Evolutionary conservation across 2,329 filamentous ascomycete species (phyloP), one percentile per base, ranked within the genome.

Genomic region (Paecilomyces variotii): DNA sequence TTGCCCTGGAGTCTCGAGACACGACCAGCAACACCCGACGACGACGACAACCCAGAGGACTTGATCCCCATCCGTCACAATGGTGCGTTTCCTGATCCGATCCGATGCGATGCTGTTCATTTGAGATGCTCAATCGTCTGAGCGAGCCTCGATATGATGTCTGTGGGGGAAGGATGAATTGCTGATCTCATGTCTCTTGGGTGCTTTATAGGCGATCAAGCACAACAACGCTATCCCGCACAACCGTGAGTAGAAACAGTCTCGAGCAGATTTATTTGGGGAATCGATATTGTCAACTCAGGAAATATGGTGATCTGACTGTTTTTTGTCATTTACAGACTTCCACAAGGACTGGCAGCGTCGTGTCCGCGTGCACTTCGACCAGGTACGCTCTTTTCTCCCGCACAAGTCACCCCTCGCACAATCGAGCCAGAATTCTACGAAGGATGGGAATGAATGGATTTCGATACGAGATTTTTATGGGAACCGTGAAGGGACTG

Each of bases 341-440:
- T 96, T 96, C 90, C 92, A 91, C 84, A 97, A 96, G 91, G 92
- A 99, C 86, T 99, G 94, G 94, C 92, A 97, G 83, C 90, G 91
- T 84, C 90, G 92, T 83, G 94, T 99, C 78, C 90, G 91, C 83
- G 90, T 90, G 82, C 94, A 99, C 87, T 99, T 99, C 84, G 91
- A 99, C 86, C 94, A 97, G 91, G 93, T 96, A 93, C 80, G 80
- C 78, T 78, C 73, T 79, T 76, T 73, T 57, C 19, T 59, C 19
- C 19, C 19, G 19, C 19, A 19, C 53, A 51, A 57, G 30, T 58
- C 10, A 25, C n/a, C 57, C 3, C 52, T 35, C 26, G 11, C 12
- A 54, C 30, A 54, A 32, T 53, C 30, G 27, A 26, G 9, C 26
- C 11, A 25, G 26, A 55, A 53, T 45, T 9, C 39, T 45, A 45